Conservation (phyloP, 345 rosid genomes). For the Nephelium lappaceum region DNA sequence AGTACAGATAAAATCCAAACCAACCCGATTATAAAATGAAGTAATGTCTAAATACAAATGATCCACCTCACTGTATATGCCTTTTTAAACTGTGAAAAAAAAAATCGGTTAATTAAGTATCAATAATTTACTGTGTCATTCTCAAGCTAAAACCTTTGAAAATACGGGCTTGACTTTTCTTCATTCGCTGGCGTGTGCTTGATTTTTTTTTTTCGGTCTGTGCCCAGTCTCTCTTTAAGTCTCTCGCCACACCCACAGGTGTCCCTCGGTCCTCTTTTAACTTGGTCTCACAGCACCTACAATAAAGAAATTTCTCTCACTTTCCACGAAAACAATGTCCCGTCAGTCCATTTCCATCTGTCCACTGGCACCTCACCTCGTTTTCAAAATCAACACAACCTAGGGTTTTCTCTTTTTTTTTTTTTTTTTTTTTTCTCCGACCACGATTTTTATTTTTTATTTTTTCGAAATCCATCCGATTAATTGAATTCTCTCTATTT, state of each 20-base stretch:
- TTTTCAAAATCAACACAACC: slow-evolving; percentile 30
- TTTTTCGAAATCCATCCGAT: slow-evolving; percentile 5
- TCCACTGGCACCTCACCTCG: slow-evolving; percentile 20
- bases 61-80: too few relatives aligned
- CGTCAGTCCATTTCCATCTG: slow-evolving; percentile 45
- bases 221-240: background rate
- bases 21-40: too few relatives aligned
- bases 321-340: slow-evolving; percentile 29
- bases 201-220: too few relatives aligned
- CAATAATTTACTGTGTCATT: too few relatives aligned
- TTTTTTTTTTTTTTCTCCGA: background rate
- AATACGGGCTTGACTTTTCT: too few relatives aligned
- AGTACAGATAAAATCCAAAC: too few relatives aligned
- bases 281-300: slow-evolving; percentile 4
- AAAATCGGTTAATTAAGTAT: too few relatives aligned
- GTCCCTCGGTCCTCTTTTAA: slow-evolving; percentile 18
- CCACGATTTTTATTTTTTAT: slow-evolving; percentile 6
- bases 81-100: too few relatives aligned
- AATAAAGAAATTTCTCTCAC: background rate
- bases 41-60: too few relatives aligned
- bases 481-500: slow-evolving; percentile 10
- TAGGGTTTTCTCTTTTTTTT: slow-evolving; percentile 57
- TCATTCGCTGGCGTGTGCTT: too few relatives aligned
- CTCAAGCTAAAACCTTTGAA: too few relatives aligned
- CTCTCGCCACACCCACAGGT: background rate